phyloP scores from a whole-genome alignment of 768 basidiomycete genomes.

The Pleurotus salmoneostramineus region DNA sequence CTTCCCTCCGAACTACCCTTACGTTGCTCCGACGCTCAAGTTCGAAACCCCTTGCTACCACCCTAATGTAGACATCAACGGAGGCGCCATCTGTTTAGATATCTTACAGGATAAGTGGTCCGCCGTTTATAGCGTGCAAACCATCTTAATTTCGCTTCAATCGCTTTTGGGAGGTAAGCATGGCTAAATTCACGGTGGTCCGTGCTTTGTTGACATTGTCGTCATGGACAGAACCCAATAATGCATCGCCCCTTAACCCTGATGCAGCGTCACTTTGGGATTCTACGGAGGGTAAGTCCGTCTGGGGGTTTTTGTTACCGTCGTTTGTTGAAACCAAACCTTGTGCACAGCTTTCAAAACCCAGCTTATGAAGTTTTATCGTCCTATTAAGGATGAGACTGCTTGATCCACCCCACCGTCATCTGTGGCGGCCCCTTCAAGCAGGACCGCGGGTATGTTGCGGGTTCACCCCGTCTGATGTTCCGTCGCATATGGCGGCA shows the following conservation, averaged over 20 bases:
- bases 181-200: not conserved
- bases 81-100: slow-evolving; percentile 81
- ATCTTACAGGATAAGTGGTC: slow-evolving; percentile 94
- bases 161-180: slow-evolving; percentile 81
- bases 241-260: slow-evolving; percentile 84
- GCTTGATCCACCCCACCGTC: no score
- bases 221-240: slow-evolving; percentile 73
- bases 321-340: not conserved
- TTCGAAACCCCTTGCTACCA: slow-evolving; percentile 91
- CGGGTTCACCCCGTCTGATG: not conserved
- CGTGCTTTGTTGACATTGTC: slow-evolving; percentile 8
- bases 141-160: slow-evolving; percentile 83
- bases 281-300: slow-evolving; percentile 52
- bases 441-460: no score
- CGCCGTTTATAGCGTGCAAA: slow-evolving; percentile 89
- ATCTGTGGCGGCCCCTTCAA: no score
- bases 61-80: slow-evolving; percentile 80
- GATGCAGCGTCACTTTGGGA: slow-evolving; percentile 85
- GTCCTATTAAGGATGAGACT: slow-evolving; percentile 40
- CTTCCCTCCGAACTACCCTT: slow-evolving; percentile 88
- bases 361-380: slow-evolving; percentile 72
- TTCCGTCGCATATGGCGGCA: not conserved
- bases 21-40: slow-evolving; percentile 78
- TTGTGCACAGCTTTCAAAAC: slow-evolving; percentile 55
- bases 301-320: slow-evolving; percentile 4